Evolutionary conservation across 2,329 filamentous ascomycete species (phyloP).

Genomic region (Fusarium miscanthi): DNA sequence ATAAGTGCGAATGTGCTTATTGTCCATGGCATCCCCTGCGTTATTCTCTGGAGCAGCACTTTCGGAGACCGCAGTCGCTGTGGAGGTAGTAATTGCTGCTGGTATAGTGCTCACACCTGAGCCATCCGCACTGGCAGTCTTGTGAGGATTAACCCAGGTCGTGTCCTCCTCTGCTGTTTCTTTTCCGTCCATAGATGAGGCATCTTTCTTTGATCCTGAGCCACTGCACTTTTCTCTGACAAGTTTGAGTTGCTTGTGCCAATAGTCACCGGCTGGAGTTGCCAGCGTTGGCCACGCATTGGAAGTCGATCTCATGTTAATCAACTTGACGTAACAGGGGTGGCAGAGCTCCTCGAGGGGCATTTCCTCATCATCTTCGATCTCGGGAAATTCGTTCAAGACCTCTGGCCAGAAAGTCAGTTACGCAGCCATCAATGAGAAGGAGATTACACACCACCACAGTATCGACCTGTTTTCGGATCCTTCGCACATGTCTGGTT

Average conservation of each 20-base stretch:
- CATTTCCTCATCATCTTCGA: not conserved
- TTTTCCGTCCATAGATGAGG: not conserved
- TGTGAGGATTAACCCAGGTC: not conserved
- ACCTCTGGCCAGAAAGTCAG: not conserved
- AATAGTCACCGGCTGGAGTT: not conserved
- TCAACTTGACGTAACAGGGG: constrained; percentile 2
- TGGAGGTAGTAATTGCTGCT: not conserved
- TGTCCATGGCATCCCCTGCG: not conserved
- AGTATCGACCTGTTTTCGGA: not conserved
- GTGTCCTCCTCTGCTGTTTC: not conserved
- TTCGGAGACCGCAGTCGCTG: not conserved
- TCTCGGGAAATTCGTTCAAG: not conserved
- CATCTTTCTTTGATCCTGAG: not conserved
- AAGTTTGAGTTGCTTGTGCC: not conserved
- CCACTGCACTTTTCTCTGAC: not conserved
- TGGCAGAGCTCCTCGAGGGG: not conserved
- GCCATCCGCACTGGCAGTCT: not conserved
- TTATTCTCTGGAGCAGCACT: not conserved
- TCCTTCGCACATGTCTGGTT: not conserved
- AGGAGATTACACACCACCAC: not conserved
- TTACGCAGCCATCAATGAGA: rapidly evolving
- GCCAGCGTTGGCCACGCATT: not conserved
- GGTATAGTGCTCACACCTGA: not conserved
- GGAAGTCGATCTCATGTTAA: not conserved
- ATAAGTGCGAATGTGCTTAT: too few relatives aligned